phyloP scores from a whole-genome alignment of 2,329 filamentous ascomycete genomes.

The Colletotrichum kahawae region DNA sequence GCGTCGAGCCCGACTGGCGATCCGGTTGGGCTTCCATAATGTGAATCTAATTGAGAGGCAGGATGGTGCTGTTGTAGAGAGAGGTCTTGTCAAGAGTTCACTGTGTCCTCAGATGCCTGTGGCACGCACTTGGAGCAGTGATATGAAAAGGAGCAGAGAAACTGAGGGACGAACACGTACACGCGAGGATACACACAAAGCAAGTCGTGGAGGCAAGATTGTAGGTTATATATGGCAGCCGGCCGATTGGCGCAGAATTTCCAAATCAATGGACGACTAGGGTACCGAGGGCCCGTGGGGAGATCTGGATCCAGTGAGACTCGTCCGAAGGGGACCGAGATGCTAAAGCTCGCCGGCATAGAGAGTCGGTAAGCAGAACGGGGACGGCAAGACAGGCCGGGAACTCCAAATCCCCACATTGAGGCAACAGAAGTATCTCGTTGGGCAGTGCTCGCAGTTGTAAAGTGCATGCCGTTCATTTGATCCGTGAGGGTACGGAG shows the following conservation, averaged over 20 bases:
- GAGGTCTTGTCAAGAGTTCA: neutral
- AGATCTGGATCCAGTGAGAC: conserved; percentile 4
- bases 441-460: neutral
- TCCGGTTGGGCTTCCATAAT: conserved; percentile 17
- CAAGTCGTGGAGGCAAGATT: neutral
- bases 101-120: neutral
- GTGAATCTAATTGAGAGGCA: neutral
- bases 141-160: neutral
- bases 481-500: neutral
- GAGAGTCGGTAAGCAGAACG: conserved; percentile 9
- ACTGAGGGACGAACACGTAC: neutral
- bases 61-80: neutral
- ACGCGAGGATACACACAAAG: neutral
- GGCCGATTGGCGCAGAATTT: neutral
- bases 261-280: neutral
- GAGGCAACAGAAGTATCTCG: neutral
- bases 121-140: neutral
- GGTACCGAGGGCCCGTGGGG: neutral
- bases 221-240: neutral
- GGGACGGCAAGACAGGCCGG: conserved; percentile 13
- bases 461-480: neutral
- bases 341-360: conserved; percentile 3
- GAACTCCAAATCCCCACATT: conserved; percentile 16
- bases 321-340: conserved; percentile 1
- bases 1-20: conserved; percentile 13